These are phyloP conservation scores for Fistulinella cinereoalba DNA, from an alignment of 1,284 basidiomycete species.

Conservation along the genomic window DNA sequence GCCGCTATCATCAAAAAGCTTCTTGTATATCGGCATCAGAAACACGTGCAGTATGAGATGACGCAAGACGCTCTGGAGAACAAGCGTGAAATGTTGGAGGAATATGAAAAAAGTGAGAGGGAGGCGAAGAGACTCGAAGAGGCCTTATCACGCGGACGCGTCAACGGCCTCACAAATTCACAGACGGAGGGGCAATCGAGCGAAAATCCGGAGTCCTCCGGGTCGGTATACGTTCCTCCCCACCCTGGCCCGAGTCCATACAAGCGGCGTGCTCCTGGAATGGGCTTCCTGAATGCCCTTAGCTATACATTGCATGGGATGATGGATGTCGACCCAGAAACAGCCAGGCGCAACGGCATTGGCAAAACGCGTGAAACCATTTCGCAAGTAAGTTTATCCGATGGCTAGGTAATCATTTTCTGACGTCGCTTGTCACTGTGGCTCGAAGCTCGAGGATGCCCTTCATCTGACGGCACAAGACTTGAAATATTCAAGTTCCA, in stretches of 20 bases:
- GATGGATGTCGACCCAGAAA: conserved; percentile 98
- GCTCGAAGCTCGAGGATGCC: conserved; percentile 81
- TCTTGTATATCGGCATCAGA: conserved; percentile 93
- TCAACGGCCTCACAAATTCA: conserved; percentile 25
- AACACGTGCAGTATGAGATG: conserved; percentile 97
- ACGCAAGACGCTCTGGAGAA: conserved; percentile 88
- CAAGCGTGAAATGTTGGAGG: conserved; percentile 85
- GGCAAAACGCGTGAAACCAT: conserved; percentile 94
- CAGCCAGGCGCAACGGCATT: conserved; percentile 88
- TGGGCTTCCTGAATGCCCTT: conserved; percentile 88
- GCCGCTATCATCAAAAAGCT: conserved; percentile 92
- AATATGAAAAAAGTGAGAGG: conserved; percentile 88
- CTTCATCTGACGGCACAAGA: conserved; percentile 88
- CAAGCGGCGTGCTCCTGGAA: conserved; percentile 64
- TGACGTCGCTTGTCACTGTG: conserved; percentile 16
- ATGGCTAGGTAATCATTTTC: conserved; percentile 12
- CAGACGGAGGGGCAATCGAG: conserved; percentile 35
- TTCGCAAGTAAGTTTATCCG: conserved; percentile 64
- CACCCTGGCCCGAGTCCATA: conserved; percentile 72
- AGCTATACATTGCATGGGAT: conserved; percentile 95
- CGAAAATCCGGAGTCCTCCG: conserved; percentile 34
- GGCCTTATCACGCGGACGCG: conserved; percentile 67
- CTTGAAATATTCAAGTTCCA: conserved; percentile 91
- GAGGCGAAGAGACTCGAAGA: conserved; percentile 89
- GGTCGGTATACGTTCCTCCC: conserved; percentile 58